Evolutionary conservation across 2,329 filamentous ascomycete genomes (phyloP), one percentile per base, ranked within the genome.

Genomic region (Xylariaceae sp.): DNA sequence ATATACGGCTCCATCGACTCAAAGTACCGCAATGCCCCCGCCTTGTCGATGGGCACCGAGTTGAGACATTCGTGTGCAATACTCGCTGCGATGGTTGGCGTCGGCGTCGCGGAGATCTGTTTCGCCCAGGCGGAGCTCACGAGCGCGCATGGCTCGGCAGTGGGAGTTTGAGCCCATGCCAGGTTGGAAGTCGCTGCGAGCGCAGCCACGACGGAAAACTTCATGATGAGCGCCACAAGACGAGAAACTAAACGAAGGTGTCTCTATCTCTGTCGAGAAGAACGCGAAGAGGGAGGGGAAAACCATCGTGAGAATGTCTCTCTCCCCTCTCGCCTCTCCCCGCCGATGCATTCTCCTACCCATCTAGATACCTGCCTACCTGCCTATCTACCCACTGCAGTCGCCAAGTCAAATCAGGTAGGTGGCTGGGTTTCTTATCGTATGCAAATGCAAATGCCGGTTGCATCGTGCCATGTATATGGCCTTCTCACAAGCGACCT

Each of bases 41-140:
- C 62, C 63, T 73, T 72, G 46, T 69, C 54, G 19, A 76, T 68
- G 1, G 73, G 72, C 6, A 75, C 70, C 0, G 73, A 73, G 49
- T 70, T 70, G 46, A 76, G 66, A 55, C 74, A 76, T 26, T 70
- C 70, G 46, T 73, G 64, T 0, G 74, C 73, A 6, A 74, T 54
- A 27, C 57, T 60, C 2, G 73, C 73, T 41, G 71, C 67, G 12
- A 76, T 64, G 1, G 64, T 69, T 0, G 69, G 69, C 8, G 65
- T 68, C 2, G 66, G 63, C 19, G 65, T 65, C 4, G 65, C 62
- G 12, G 53, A 50, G 39, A 62, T 62, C 56, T 68, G 65, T 27
- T 63, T 56, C 3, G 65, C 63, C 67, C 67, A 69, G 4, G 64
- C 58, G 1, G 65, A 57, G 50, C 67, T 69, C 34, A 68, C 66